Evolutionary conservation across 331 rosid species (phyloP), one percentile per base, ranked within the genome.

Genomic region (Phaseolus coccineus): DNA sequence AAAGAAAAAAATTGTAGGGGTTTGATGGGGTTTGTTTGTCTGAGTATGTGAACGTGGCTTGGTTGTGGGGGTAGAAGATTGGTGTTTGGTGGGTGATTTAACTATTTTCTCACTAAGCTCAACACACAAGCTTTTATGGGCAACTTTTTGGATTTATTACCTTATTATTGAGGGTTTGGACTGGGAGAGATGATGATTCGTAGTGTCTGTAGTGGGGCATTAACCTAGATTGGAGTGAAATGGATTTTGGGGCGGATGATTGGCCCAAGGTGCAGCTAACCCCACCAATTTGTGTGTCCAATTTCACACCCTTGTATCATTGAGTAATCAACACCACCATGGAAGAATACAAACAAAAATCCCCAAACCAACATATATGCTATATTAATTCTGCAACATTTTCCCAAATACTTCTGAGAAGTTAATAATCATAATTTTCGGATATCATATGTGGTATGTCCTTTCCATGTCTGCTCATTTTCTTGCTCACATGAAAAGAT

Each of bases 81-180:
- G 28, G 52, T 7, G 53, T 69, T 52, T 69, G 73, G 77, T 37
- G 58, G 58, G 69, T 71, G 59, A 59, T 64, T 19, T 42, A 55
- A 69, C 55, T 51, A 51, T 73, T 71, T 76, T 78, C 70, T 81
- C 81, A 84, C 90, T 77, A 62, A 76, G 92, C 89, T 88, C 83
- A 86, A 83, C 83, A 83, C 81, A 76, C 62, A 78, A 76, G 66
- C 52, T 69, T 83, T 89, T 66, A 83, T 88, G 89, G 88, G 78
- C 77, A 89, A 85, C 93, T 89, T 93, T 93, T 80, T 81, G 86
- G 84, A 82, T 88, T 90, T 90, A 93, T 90, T 87, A 81, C 81
- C 86, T 67, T 82, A 91, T 91, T 83, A 93, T 90, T 90, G 94
- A 72, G 81, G 82, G 74, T 42, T 19, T 42, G 81, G 82, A 73